Percentiles rank a stretch among this genome's conserved stretches.
These are phyloP conservation scores for Trichoderma oligosporum DNA, from an alignment of 2,329 filamentous ascomycete genomes.

Conservation along the genomic window DNA sequence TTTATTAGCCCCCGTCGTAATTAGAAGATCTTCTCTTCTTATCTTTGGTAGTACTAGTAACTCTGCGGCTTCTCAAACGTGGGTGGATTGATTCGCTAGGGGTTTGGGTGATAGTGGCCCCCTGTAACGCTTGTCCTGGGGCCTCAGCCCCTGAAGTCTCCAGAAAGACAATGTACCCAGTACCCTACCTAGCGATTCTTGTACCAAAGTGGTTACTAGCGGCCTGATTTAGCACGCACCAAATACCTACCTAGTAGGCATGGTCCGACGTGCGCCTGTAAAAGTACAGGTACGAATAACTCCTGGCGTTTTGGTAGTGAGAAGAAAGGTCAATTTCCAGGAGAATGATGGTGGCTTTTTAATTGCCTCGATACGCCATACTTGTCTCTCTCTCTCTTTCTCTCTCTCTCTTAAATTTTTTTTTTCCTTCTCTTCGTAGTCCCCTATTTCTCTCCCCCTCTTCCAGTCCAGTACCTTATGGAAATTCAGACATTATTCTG, in stretches of 20 bases:
- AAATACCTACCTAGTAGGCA: background rate
- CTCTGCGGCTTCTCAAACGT: constrained; percentile 28
- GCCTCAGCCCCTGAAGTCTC: constrained; percentile 4
- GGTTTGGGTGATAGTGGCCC: constrained; percentile 15
- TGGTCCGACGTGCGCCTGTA: background rate
- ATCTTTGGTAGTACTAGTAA: constrained; percentile 3
- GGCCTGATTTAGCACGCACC: too few relatives aligned
- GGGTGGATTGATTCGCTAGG: constrained; percentile 34
- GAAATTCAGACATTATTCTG: background rate
- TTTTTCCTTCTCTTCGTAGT: too few relatives aligned
- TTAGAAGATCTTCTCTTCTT: constrained; percentile 19
- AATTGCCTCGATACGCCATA: constrained; percentile 29
- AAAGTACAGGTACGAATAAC: background rate
- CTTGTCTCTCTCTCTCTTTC: constrained; percentile 19
- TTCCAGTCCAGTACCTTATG: background rate
- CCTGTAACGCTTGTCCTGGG: constrained; percentile 3
- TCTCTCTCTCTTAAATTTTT: too few relatives aligned
- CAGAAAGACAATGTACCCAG: background rate
- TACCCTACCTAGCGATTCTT: constrained; percentile 1
- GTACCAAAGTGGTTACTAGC: too few relatives aligned
- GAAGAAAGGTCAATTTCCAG: constrained; percentile 29
- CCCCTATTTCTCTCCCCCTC: constrained; percentile 15
- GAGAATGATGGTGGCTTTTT: constrained; percentile 27
- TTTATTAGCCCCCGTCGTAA: background rate
- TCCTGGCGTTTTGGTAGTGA: background rate